Percentiles rank a stretch among this genome's conserved stretches.
Conservation (phyloP, 2,329 filamentous ascomycete species). For the Calycina herbarum region DNA sequence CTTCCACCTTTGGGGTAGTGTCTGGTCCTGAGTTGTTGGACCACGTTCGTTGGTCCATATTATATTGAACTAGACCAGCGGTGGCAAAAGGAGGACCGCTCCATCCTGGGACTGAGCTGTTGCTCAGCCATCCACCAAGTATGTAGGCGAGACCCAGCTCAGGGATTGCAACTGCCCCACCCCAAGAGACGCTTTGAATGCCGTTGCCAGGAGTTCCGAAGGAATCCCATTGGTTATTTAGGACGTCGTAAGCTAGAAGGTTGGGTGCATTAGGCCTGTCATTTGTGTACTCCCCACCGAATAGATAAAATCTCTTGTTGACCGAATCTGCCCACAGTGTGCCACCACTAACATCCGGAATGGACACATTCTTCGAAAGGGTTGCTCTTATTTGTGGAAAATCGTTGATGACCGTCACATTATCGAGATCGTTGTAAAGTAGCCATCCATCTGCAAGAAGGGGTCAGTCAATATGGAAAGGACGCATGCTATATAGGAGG, state of each 20-base stretch:
- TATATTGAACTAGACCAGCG: conserved; percentile 53
- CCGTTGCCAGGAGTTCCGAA: conserved; percentile 41
- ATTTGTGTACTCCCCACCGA: conserved; percentile 56
- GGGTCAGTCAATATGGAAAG: neutral
- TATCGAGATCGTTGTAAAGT: conserved; percentile 58
- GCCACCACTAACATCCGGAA: conserved; percentile 51
- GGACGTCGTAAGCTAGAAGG: conserved; percentile 58
- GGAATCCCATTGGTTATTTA: conserved; percentile 56
- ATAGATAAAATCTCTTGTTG: conserved; percentile 64
- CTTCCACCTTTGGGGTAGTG: conserved; percentile 54
- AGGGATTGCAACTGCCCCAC: conserved; percentile 56
- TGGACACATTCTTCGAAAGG: conserved; percentile 56
- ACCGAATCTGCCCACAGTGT: conserved; percentile 60
- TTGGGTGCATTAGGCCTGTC: conserved; percentile 46
- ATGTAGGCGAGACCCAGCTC: conserved; percentile 59
- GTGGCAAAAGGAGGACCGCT: conserved; percentile 48
- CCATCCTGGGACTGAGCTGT: conserved; percentile 53
- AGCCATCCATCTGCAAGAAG: conserved; percentile 50
- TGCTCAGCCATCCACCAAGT: conserved; percentile 62
- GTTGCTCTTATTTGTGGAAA: conserved; percentile 55
- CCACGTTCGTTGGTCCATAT: conserved; percentile 53
- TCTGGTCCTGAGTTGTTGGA: conserved; percentile 56
- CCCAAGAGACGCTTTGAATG: conserved; percentile 53
- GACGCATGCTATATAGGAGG: neutral
- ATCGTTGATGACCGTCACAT: conserved; percentile 40